Base-by-base conservation (phyloP, 2,329 filamentous ascomycete species). In the Diaporthe velutina region DNA sequence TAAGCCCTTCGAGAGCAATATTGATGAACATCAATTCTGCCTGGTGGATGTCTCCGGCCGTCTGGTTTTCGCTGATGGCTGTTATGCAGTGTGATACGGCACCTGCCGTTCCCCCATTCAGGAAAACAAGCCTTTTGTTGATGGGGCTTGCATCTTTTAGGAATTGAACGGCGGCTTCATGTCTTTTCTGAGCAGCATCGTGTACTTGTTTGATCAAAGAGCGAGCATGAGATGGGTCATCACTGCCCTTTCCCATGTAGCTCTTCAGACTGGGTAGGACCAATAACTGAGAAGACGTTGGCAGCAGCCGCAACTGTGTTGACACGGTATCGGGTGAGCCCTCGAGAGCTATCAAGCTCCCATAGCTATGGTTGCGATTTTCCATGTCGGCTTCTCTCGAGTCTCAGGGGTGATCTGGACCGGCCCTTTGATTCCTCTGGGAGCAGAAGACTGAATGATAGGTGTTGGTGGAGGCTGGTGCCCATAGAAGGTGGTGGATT, bases 271-370 rank as follows among this genome's bases (percentile, higher is more conserved):
- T 81, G 0, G 91, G 90, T 2, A 93, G 83, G 48, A 92, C 85
- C 33, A 92, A 81, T 50, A 93, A 87, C 73, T 91, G 88, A 0
- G 88, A 82, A 1, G 90, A 92, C 4, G 85, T 86, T 12, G 91
- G 91, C 15, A 93, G 86, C 4, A 93, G 85, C 61, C 87, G 87
- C 52, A 93, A 82, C 78, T 93, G 91, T 4, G 89, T 91, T 33
- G 88, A 87, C 40, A 93, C 85, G 40, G 85, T 83, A 60, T 91
- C 87, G 33, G 82, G 78, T 42, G 89, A 85, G 8, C 91, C 91
- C 79, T 93, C 91, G 73, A 93, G 87, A 76, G 90, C 90, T 70
- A 93, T 85, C 71, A 93, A 82, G 79, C 86, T 89, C 61, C 90
- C 90, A 73, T 84, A 78, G 66, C 82, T 80, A 38, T 79, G 52